A percentile compares a stretch with the other conserved stretches of the same genome.
Evolutionary conservation across 228 moss, liverwort and hornwort species (phyloP).

Genomic region (Sphagnum magellanicum): DNA sequence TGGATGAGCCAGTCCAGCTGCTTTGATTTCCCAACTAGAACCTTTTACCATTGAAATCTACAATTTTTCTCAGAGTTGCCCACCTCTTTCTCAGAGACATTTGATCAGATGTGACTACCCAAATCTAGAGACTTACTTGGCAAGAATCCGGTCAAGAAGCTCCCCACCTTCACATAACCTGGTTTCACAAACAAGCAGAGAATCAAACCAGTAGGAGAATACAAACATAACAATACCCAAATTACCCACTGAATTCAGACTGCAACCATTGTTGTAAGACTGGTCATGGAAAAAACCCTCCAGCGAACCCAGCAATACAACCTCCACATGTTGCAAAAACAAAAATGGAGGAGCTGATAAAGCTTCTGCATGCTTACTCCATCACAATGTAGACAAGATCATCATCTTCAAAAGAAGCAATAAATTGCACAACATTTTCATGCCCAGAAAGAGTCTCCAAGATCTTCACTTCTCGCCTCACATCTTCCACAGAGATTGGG

Average conservation of each 20-base stretch:
- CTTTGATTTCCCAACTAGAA: no score
- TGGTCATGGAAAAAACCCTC: no score
- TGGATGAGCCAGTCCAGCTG: neutral
- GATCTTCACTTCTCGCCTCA: conserved; percentile 86
- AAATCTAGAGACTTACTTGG: conserved; percentile 48
- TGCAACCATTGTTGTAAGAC: no score
- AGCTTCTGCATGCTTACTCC: conserved; percentile 45
- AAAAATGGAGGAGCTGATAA: no score
- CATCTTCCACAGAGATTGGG: conserved; percentile 93
- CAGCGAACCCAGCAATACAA: no score
- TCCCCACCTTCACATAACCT: conserved; percentile 98
- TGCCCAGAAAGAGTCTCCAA: conserved; percentile 80
- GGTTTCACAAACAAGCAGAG: conserved; percentile 13
- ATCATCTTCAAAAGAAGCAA: conserved; percentile 88
- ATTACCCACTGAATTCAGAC: no score
- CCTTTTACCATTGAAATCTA: no score
- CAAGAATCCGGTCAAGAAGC: conserved; percentile 87
- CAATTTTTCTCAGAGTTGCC: neutral
- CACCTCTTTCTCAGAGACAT: neutral
- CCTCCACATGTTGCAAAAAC: no score
- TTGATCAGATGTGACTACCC: neutral
- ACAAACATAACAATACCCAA: no score
- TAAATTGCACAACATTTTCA: conserved; percentile 87
- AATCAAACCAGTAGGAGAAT: neutral
- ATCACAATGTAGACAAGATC: conserved; percentile 96